Conservation (phyloP, 1,284 basidiomycete species). For the Pseudozyma sp. region DNA sequence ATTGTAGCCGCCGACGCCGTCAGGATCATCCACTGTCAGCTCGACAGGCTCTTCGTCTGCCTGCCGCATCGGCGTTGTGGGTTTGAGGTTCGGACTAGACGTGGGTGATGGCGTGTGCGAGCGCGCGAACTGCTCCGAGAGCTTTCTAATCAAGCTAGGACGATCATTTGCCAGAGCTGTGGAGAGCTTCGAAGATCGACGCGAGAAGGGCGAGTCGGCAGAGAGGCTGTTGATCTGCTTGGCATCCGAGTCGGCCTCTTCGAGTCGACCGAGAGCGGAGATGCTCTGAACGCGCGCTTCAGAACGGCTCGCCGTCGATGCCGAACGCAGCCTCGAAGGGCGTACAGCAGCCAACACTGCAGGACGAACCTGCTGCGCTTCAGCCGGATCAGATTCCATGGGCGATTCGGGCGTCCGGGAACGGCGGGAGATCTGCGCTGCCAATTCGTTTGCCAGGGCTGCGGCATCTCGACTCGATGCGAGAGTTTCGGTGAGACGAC, state of each 20-base stretch:
- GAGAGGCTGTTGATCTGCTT: background rate
- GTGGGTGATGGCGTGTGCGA: slow-evolving; percentile 31
- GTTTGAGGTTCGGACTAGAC: slow-evolving; percentile 22
- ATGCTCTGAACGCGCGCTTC: slow-evolving; percentile 41
- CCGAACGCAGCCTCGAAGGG: slow-evolving; percentile 27
- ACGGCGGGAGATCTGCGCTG: background rate
- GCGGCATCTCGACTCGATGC: background rate
- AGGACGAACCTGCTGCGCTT: background rate
- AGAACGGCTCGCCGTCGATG: slow-evolving; percentile 29
- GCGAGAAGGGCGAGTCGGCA: slow-evolving; percentile 12
- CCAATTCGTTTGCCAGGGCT: background rate
- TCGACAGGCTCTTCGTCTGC: slow-evolving; percentile 13
- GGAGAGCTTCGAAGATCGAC: background rate
- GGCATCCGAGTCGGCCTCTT: slow-evolving; percentile 1
- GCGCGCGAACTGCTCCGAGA: slow-evolving; percentile 35
- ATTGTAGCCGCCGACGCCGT: background rate
- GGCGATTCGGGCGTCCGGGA: too few relatives aligned
- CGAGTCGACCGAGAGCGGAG: slow-evolving; percentile 27
- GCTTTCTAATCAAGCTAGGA: slow-evolving; percentile 35
- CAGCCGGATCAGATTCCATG: too few relatives aligned
- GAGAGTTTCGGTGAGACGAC: slow-evolving; percentile 3
- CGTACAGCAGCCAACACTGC: background rate
- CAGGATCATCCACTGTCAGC: slow-evolving; percentile 9
- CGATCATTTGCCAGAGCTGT: slow-evolving; percentile 3
- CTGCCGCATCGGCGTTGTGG: slow-evolving; percentile 3